Evolutionary conservation across 2,329 filamentous ascomycete genomes (phyloP).

Genomic region (Neurospora sp.): DNA sequence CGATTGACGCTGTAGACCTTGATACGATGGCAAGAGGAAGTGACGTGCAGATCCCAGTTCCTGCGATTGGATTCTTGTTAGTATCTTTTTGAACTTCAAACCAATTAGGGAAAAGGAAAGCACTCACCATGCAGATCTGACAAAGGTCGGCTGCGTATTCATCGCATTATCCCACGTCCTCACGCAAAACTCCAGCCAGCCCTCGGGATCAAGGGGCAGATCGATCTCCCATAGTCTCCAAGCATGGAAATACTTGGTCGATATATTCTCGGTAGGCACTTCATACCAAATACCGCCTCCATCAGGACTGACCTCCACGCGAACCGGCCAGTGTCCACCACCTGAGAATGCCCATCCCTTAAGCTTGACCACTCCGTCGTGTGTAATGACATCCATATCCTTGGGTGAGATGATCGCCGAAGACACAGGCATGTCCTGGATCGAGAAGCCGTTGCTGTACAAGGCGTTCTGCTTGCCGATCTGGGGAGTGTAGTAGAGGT

Average conservation of each 20-base stretch:
- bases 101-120: not conserved
- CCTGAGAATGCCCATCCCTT: slow-evolving; percentile 51
- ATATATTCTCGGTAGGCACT: slow-evolving; percentile 49
- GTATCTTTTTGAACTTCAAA: not conserved
- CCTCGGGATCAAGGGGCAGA: slow-evolving; percentile 51
- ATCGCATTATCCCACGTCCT: slow-evolving; percentile 53
- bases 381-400: slow-evolving; percentile 50
- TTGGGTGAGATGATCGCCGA: slow-evolving; percentile 56
- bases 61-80: slow-evolving; percentile 13
- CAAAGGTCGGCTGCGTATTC: slow-evolving; percentile 48
- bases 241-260: slow-evolving; percentile 49
- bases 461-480: slow-evolving; percentile 55
- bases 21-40: slow-evolving; percentile 49
- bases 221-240: slow-evolving; percentile 58
- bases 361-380: slow-evolving; percentile 46
- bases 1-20: slow-evolving; percentile 54
- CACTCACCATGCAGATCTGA: slow-evolving; percentile 39
- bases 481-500: slow-evolving; percentile 60
- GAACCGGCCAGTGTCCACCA: slow-evolving; percentile 48
- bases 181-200: slow-evolving; percentile 49
- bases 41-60: slow-evolving; percentile 60
- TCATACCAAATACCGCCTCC: slow-evolving; percentile 56
- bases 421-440: slow-evolving; percentile 63
- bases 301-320: slow-evolving; percentile 54
- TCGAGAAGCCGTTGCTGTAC: slow-evolving; percentile 51